These are phyloP conservation scores for Catunica adiposa DNA, from an alignment of 2,329 filamentous ascomycete species.

Conservation along the genomic window DNA sequence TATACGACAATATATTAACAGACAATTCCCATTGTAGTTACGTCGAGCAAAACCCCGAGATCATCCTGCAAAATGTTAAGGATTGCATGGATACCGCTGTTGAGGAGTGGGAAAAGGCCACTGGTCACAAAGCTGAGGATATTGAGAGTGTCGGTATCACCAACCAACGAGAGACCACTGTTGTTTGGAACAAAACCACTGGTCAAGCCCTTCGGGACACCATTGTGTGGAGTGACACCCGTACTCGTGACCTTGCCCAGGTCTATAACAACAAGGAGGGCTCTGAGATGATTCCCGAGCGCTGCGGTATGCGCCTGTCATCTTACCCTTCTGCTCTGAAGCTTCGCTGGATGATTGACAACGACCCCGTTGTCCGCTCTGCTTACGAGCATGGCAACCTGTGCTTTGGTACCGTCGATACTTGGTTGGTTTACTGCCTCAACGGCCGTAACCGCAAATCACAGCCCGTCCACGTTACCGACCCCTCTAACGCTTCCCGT, in stretches of 20 bases:
- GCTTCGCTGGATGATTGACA: slow-evolving; percentile 64
- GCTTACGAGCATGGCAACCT: slow-evolving; percentile 63
- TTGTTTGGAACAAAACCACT: slow-evolving; percentile 69
- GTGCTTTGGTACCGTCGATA: slow-evolving; percentile 74
- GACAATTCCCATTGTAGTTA: slow-evolving; percentile 36
- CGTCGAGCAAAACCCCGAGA: slow-evolving; percentile 76
- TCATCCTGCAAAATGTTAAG: slow-evolving; percentile 59
- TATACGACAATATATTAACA: neutral
- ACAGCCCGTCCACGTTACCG: slow-evolving; percentile 58
- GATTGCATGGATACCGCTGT: slow-evolving; percentile 65
- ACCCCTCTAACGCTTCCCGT: slow-evolving; percentile 72
- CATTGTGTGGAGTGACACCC: slow-evolving; percentile 80
- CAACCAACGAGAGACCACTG: slow-evolving; percentile 76
- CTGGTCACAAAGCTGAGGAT: neutral
- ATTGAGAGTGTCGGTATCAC: slow-evolving; percentile 56
- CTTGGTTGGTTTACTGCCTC: slow-evolving; percentile 73
- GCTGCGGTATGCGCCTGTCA: slow-evolving; percentile 69
- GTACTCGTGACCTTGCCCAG: slow-evolving; percentile 54
- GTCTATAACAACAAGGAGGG: slow-evolving; percentile 53
- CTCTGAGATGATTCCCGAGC: slow-evolving; percentile 49
- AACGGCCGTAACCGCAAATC: slow-evolving; percentile 49
- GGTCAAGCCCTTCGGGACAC: slow-evolving; percentile 71
- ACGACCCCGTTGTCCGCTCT: slow-evolving; percentile 49
- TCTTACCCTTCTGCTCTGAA: slow-evolving; percentile 83
- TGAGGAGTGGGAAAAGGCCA: slow-evolving; percentile 39